A percentile compares a stretch with the other conserved stretches of the same genome.
phyloP scores from a whole-genome alignment of 2,329 filamentous ascomycete species.

The Hymenoscyphus fraxineus region DNA sequence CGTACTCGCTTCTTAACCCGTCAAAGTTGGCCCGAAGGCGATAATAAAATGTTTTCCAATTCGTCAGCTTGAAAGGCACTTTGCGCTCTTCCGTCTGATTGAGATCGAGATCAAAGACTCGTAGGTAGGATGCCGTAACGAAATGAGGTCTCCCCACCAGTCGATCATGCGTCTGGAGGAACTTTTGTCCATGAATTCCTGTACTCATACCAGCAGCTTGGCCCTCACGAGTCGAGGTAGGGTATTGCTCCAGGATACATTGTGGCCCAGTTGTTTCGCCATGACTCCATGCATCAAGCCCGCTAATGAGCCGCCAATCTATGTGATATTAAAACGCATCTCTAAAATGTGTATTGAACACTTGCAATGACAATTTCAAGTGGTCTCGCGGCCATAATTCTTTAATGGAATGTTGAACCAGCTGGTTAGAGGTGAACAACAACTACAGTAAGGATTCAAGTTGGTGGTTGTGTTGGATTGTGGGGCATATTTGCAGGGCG shows the following conservation, averaged over 20 bases:
- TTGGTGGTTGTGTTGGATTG: too few species aligned
- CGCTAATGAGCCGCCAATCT: not conserved
- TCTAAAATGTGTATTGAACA: not conserved
- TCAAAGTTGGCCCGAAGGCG: constrained; percentile 6
- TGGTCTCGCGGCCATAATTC: not conserved
- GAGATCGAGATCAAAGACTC: too few species aligned
- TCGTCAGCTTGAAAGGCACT: not conserved
- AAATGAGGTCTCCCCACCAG: not conserved
- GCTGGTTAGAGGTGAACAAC: too few species aligned
- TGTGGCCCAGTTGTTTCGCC: not conserved
- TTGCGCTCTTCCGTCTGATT: too few species aligned
- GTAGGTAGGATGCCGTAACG: too few species aligned
- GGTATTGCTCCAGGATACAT: not conserved
- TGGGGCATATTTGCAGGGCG: too few species aligned
- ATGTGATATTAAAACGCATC: not conserved
- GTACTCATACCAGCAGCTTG: not conserved
- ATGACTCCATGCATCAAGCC: not conserved
- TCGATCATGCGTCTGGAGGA: not conserved
- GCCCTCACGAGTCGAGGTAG: not conserved
- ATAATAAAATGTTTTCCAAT: constrained; percentile 6
- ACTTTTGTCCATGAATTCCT: not conserved
- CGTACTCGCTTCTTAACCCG: not conserved
- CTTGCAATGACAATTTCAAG: not conserved
- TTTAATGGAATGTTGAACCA: not conserved
- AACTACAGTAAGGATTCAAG: too few species aligned